Evolutionary conservation across 1,284 basidiomycete species (phyloP).

Genomic region (Leccinum fallax): DNA sequence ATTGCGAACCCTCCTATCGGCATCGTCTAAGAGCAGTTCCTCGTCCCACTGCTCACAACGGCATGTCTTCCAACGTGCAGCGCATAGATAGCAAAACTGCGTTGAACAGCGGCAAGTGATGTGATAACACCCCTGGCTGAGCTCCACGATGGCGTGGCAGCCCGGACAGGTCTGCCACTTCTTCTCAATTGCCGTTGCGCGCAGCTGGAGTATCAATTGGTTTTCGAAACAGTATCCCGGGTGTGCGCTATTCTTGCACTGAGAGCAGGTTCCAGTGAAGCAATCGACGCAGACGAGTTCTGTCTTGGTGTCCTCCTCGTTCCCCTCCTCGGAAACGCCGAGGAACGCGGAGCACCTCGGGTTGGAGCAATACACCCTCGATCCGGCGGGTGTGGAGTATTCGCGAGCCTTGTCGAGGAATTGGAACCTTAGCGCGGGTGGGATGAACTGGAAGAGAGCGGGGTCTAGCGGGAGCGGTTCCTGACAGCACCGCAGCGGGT

Average conservation of each 20-base stretch:
- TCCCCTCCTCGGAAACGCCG: constrained; percentile 22
- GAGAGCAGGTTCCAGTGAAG: constrained; percentile 32
- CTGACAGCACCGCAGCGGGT: constrained; percentile 46
- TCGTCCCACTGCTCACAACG: constrained; percentile 45
- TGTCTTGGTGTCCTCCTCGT: constrained; percentile 1
- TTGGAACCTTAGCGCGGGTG: constrained; percentile 15
- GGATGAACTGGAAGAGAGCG: constrained; percentile 33
- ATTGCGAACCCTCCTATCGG: constrained; percentile 34
- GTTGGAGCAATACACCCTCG: constrained; percentile 45
- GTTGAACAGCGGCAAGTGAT: constrained; percentile 47
- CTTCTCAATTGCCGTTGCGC: constrained; percentile 32
- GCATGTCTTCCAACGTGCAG: constrained; percentile 43
- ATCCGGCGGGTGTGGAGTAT: constrained; percentile 36
- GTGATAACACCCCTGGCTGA: constrained; percentile 45
- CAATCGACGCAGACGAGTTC: constrained; percentile 29
- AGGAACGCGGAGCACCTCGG: constrained; percentile 44
- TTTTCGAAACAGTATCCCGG: constrained; percentile 25
- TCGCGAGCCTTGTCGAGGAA: constrained; percentile 34
- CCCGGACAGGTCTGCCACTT: constrained; percentile 48
- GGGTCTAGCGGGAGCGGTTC: constrained; percentile 31
- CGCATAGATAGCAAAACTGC: constrained; percentile 49
- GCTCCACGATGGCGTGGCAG: constrained; percentile 45
- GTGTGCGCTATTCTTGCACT: constrained; percentile 34
- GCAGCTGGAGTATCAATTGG: constrained; percentile 28
- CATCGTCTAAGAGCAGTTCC: constrained; percentile 32